Base-by-base conservation (phyloP, 257 asterid species). In the Solanum rostratum region DNA sequence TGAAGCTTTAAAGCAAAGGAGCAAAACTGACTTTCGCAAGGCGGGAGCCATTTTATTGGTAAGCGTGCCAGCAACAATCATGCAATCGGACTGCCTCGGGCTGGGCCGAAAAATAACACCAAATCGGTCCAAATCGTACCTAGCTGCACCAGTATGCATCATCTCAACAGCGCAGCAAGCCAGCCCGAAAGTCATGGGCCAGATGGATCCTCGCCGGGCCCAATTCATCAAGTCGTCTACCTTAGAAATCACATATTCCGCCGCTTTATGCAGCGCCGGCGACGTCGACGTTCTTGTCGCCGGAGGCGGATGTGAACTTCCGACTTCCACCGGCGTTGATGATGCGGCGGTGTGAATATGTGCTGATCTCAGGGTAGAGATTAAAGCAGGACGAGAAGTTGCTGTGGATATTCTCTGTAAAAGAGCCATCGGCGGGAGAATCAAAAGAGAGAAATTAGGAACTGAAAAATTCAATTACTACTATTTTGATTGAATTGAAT, bases 61-160 rank as follows among this genome's bases (percentile, higher is more conserved):
- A 50, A 92, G 94, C 20, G 97, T 95, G 1, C 97, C 98, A 57
- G 95, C 97, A 88, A 94, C 97, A 86, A 93, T 94, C 97, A 93
- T 93, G 81, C 97, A 94, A 91, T 94, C 99, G 70, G 99, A 96
- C 87, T 94, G 97, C 89, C 98, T 88, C 5, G 98, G 99, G 89
- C 99, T 96, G 6, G 99, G 98, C 93, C 99, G 89, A 86, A 96
- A 96, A 62, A 96, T 96, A 27, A 96, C 92, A 52, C 99, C 98
- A 84, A 93, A 96, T 2, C 99, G 94, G 84, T 96, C 99, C 92
- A 94, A 90, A 89, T 96, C 99, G 86, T 94, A 96, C 11, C 99
- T 92, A 55, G 99, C 97, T n/a, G 98, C 98, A 6, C 99, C 99
- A 73, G 99, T 90, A 85, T 96, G 99, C 97, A 96, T 96, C 97